Evolutionary conservation across 257 asterid species (phyloP).

Genomic region (Lycium barbarum): DNA sequence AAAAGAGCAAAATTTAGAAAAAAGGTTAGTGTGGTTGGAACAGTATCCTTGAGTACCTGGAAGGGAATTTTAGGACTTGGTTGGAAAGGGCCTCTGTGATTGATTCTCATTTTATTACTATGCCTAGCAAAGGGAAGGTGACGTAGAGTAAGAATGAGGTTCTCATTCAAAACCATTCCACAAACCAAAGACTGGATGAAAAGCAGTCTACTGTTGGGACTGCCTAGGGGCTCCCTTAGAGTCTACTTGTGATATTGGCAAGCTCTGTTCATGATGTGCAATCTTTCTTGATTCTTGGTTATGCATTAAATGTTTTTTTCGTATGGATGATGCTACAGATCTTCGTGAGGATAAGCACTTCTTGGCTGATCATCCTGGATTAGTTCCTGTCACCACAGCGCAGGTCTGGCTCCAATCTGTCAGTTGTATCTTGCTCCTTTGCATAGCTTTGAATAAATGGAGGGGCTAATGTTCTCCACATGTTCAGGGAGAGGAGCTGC

Average conservation of each 20-base stretch:
- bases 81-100: not conserved
- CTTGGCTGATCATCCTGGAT: conserved; percentile 95
- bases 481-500: conserved; percentile 95
- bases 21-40: not conserved
- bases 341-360: conserved; percentile 94
- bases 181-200: not conserved
- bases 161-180: not conserved
- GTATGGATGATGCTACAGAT: conserved; percentile 49
- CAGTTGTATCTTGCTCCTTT: conserved; percentile 21
- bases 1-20: not conserved
- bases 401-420: conserved; percentile 60
- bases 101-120: not conserved
- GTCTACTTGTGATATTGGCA: not conserved
- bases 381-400: conserved; percentile 75
- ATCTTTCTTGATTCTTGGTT: conserved; percentile 22
- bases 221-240: not conserved
- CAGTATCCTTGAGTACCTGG: not conserved
- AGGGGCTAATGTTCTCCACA: conserved; percentile 17
- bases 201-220: not conserved
- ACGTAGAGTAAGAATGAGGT: not conserved
- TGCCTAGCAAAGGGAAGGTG: not conserved
- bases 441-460: conserved; percentile 22
- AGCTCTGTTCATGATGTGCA: conserved; percentile 11
- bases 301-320: not conserved
- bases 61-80: not conserved